Conservation (phyloP, 306 rosid species). For the Pterocarpus santalinus region DNA sequence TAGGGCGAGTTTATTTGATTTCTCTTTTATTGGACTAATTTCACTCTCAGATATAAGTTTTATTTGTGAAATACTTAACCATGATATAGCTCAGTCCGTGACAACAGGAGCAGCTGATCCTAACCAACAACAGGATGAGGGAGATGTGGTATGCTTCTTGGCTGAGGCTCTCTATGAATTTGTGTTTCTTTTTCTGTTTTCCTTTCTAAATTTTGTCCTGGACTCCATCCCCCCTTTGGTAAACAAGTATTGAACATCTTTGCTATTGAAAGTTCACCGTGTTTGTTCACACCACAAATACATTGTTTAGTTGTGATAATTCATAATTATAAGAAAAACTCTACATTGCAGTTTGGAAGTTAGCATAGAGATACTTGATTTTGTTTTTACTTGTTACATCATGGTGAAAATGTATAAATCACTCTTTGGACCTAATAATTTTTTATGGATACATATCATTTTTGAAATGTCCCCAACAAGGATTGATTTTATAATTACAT, state of each 20-base stretch:
- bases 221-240: not conserved
- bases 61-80: slow-evolving; percentile 42
- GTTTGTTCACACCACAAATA: slow-evolving; percentile 5
- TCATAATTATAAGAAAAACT: slow-evolving; percentile 4
- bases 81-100: slow-evolving; percentile 51
- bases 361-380: slow-evolving; percentile 20
- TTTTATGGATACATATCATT: slow-evolving; percentile 21
- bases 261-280: slow-evolving; percentile 14
- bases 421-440: slow-evolving; percentile 14
- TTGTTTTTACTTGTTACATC: not conserved
- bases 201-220: slow-evolving; percentile 11
- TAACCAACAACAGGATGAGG: slow-evolving; percentile 45
- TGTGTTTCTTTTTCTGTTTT: slow-evolving; percentile 9
- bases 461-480: not conserved
- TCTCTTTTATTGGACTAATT: not conserved
- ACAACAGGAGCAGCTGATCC: slow-evolving; percentile 45
- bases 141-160: slow-evolving; percentile 53
- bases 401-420: slow-evolving; percentile 17
- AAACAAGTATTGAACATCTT: not conserved
- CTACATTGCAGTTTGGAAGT: slow-evolving; percentile 2
- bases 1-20: slow-evolving; percentile 9
- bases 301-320: not conserved
- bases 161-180: not conserved
- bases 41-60: not conserved
- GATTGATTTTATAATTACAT: slow-evolving; percentile 27